Base-by-base conservation (phyloP, 768 basidiomycete genomes). In the Suillus variegatus region DNA sequence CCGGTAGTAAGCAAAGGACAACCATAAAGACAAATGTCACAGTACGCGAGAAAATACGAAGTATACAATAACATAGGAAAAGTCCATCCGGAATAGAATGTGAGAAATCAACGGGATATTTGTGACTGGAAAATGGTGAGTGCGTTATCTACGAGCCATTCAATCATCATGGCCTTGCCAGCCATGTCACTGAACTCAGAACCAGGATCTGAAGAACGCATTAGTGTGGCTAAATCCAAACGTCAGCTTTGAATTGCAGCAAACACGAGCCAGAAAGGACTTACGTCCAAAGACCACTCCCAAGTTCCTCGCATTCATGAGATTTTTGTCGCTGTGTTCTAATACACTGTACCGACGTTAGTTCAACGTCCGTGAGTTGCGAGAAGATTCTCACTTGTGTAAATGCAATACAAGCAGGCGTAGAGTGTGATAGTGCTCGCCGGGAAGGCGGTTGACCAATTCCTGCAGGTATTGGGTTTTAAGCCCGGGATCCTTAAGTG, bases 121-220 rank as follows among this genome's bases (percentile, higher is more conserved):
- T 66, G 71, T 35, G 60, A 44, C 56, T 54, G 71, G 70, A 85
- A 85, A 70, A 92, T 79, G 32, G 76, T 75, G 47, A 82, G 84
- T 14, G 93, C 93, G 73, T 97, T 91, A 74, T 98, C 95, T 66
- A 99, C 88, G 68, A 98, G 86, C 92, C 95, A 97, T 76, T 97
- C 95, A 60, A 99, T 84, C 71, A 91, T 88, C 65, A 95, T 84
- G 7, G 97, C 94, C 78, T 97, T 98, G 62, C 94, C 94, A 9
- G 94, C 96, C 93, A 99, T 99, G 76, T 99, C 97, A 72, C 89
- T 91, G 80, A 98, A 98, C 79, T 99, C 97, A 20, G 93, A 87
- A 35, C 85, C 84, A 4, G 91, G 88, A 74, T 96, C 91, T 41
- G 86, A 85, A 9, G 97, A 96, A 71, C 93, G 88, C 90, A 98